These are phyloP conservation scores for Cytospora leucostoma DNA, from an alignment of 2,329 filamentous ascomycete genomes.

Conservation along the genomic window DNA sequence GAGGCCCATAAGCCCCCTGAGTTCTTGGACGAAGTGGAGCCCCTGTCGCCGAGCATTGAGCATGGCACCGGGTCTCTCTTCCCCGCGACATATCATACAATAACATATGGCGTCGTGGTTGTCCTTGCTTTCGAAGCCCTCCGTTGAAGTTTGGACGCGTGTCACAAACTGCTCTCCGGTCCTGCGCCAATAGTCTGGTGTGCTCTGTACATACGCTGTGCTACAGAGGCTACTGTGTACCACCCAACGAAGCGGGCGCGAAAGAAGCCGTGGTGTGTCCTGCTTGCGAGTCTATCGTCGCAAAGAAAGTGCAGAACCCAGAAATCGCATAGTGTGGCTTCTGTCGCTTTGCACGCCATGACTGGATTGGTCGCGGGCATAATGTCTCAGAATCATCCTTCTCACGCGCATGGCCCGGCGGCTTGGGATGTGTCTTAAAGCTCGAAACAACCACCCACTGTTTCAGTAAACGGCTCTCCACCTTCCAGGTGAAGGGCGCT, in stretches of 20 bases:
- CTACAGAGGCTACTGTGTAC: not conserved
- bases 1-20: conserved; percentile 17
- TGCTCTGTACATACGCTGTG: not conserved
- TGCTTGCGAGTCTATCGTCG: not conserved
- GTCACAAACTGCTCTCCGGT: not conserved
- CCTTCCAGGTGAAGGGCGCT: not conserved
- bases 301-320: not conserved
- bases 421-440: conserved; percentile 6
- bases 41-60: conserved; percentile 7
- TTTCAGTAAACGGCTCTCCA: conserved; percentile 12
- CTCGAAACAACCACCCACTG: conserved; percentile 16
- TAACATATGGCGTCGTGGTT: conserved; percentile 3
- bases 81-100: conserved; percentile 3
- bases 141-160: not conserved
- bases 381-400: not conserved
- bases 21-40: conserved; percentile 12
- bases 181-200: not conserved
- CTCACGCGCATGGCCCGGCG: conserved; percentile 4
- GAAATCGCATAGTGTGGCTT: not conserved
- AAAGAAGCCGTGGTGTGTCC: not conserved
- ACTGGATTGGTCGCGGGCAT: not conserved
- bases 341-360: not conserved
- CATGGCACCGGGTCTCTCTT: not conserved
- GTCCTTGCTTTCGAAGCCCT: not conserved
- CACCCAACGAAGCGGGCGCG: not conserved